These are phyloP conservation scores for Chlamydomonas sp. DNA, from an alignment of 139 green algal genomes.

Conservation along the genomic window DNA sequence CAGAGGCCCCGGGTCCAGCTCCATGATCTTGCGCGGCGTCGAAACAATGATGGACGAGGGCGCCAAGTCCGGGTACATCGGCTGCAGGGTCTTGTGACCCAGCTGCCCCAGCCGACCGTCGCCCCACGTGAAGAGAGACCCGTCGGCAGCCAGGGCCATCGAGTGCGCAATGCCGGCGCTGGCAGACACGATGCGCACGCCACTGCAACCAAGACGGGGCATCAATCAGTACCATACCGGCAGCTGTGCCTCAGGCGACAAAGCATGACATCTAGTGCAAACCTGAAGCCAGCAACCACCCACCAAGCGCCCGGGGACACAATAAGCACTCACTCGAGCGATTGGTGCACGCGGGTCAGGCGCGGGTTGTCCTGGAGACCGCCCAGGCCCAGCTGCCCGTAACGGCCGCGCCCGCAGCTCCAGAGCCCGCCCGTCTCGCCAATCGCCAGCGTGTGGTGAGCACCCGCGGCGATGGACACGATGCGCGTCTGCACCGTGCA, in stretches of 20 bases:
- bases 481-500: constrained; percentile 59
- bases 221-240: background rate
- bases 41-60: constrained; percentile 4
- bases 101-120: constrained; percentile 73
- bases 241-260: no score
- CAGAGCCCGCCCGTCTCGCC: constrained; percentile 74
- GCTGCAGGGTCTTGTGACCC: constrained; percentile 67
- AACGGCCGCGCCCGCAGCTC: constrained; percentile 75
- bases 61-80: constrained; percentile 19
- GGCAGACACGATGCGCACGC: constrained; percentile 68
- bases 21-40: constrained; percentile 66
- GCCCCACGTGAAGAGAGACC: constrained; percentile 85
- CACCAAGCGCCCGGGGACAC: background rate
- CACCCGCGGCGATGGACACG: constrained; percentile 74
- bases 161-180: constrained; percentile 77
- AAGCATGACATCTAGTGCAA: no score
- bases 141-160: constrained; percentile 79
- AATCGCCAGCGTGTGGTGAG: constrained; percentile 87
- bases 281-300: background rate
- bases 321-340: constrained; percentile 19
- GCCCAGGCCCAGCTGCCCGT: constrained; percentile 76
- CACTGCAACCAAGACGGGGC: constrained; percentile 29
- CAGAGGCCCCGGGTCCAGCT: constrained; percentile 66
- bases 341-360: constrained; percentile 21
- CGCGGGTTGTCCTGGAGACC: constrained; percentile 64